Conservation (phyloP, 2,329 filamentous ascomycete species). For the Aureobasidium sp. region DNA sequence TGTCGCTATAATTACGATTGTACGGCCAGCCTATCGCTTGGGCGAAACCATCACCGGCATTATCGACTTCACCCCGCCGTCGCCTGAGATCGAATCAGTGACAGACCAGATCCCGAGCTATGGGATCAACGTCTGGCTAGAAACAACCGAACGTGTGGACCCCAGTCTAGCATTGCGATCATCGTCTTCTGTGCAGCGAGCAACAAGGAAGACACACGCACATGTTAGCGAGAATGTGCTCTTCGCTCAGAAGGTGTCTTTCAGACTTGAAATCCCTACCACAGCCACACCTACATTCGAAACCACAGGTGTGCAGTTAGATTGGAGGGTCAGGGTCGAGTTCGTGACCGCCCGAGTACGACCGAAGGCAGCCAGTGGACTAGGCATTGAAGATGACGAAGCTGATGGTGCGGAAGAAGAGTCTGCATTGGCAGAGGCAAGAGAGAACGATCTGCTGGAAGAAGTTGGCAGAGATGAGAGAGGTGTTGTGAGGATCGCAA, state of each 20-base stretch:
- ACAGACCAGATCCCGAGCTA: slow-evolving; percentile 61
- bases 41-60: slow-evolving; percentile 80
- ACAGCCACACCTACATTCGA: slow-evolving; percentile 84
- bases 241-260: slow-evolving; percentile 70
- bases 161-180: slow-evolving; percentile 74
- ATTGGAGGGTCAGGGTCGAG: slow-evolving; percentile 85
- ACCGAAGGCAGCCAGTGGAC: slow-evolving; percentile 16
- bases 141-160: slow-evolving; percentile 79
- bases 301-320: slow-evolving; percentile 77
- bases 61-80: slow-evolving; percentile 63
- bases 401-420: slow-evolving; percentile 56
- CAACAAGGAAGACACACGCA: slow-evolving; percentile 75
- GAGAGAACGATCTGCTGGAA: slow-evolving; percentile 36
- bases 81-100: not conserved
- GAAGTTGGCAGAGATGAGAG: slow-evolving; percentile 30
- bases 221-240: slow-evolving; percentile 74
- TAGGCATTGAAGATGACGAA: slow-evolving; percentile 32
- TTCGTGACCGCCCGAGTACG: slow-evolving; percentile 70
- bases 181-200: slow-evolving; percentile 75
- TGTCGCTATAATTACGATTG: slow-evolving; percentile 85
- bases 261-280: slow-evolving; percentile 75
- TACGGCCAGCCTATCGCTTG: slow-evolving; percentile 78
- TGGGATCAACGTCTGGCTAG: slow-evolving; percentile 73
- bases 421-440: slow-evolving; percentile 48
- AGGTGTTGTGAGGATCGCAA: slow-evolving; percentile 28